These are phyloP conservation scores for Aspergillus bombycis DNA, from an alignment of 2,329 filamentous ascomycete genomes.

Conservation along the genomic window DNA sequence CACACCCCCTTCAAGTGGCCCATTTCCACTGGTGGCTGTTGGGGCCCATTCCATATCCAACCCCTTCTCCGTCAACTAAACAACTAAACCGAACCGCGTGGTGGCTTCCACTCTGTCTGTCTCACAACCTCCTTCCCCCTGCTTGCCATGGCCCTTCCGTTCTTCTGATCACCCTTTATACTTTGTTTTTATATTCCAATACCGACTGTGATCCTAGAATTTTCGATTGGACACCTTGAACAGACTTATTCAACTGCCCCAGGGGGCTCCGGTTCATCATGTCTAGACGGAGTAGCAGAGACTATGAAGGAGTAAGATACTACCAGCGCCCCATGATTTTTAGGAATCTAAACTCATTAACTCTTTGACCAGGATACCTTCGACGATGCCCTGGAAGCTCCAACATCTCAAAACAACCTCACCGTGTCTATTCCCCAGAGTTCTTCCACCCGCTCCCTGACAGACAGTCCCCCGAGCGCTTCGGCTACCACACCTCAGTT, in stretches of 20 bases:
- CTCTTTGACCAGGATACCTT: slow-evolving; percentile 67
- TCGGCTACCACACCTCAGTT: slow-evolving; percentile 41
- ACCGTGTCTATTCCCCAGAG: slow-evolving; percentile 37
- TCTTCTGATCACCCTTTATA: slow-evolving; percentile 6
- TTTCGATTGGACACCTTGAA: slow-evolving; percentile 7
- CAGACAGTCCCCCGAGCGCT: slow-evolving; percentile 47
- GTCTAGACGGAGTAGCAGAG: slow-evolving; percentile 44
- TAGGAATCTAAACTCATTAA: slow-evolving; percentile 6
- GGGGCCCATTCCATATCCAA: slow-evolving; percentile 12
- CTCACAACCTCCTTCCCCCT: slow-evolving; percentile 11
- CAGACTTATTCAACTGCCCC: slow-evolving; percentile 11
- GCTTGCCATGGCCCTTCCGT: slow-evolving; percentile 23
- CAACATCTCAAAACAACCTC: slow-evolving; percentile 31
- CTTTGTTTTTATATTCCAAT: not conserved
- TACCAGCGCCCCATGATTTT: not conserved
- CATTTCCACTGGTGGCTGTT: slow-evolving; percentile 18
- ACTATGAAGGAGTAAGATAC: slow-evolving; percentile 46
- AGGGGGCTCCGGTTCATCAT: slow-evolving; percentile 26
- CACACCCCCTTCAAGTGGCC: slow-evolving; percentile 10
- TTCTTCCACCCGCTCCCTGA: slow-evolving; percentile 66
- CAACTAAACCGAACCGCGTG: slow-evolving; percentile 8
- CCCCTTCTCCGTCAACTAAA: slow-evolving; percentile 7
- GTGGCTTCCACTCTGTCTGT: slow-evolving; percentile 12
- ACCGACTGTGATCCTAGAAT: not conserved
- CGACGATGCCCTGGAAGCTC: slow-evolving; percentile 70